Evolutionary conservation across 176 grass and related monocot genomes (phyloP), one percentile per base, ranked within the genome.

Genomic region (Lolium rigidum): DNA sequence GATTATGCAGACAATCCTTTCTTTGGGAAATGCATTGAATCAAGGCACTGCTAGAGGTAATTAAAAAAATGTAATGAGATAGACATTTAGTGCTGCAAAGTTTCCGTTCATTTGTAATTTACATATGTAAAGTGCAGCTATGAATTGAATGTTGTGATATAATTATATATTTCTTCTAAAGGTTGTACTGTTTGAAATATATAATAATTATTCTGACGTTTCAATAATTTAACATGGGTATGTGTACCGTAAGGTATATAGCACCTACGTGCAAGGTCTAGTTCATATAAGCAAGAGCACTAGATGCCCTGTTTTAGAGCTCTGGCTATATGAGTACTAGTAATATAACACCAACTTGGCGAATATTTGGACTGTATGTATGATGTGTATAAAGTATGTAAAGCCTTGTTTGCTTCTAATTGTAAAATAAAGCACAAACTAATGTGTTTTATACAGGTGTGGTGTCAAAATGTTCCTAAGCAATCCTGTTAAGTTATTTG

Each of bases 1-100:
- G 75, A 95, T 96, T 79, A 96, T 98, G 97, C 94, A 98, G 81
- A 98, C 97, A 38, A 98, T 98, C 91, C 93, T 98, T 85, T 98
- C 97, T 80, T 87, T 98, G 72, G 97, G 97, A 80, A 98, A 98
- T 95, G 97, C 97, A 52, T 86, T 98, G 84, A 98, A 98, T 82
- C 97, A 98, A 91, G 97, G 97, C 58, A 98, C 97, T 87, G 97
- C 97, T 28, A 94, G 97, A 88, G 97, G 97, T 98, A 92, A 94
- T 85, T 31, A 16, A 20, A 26, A 70, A 85, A 71, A 72, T 87
- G 70, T 79, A 76, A 85, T 43, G 44, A 16, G 52, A 80, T 56
- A 54, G 48, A 60, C 66, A 79, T 84, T 84, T 63, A 12, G 24
- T 44, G 64, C 46, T 80, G 13, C 46, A 51, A 59, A 80, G 39